Evolutionary conservation across 768 basidiomycete species (phyloP), one percentile per base, ranked within the genome.

Genomic region (Serendipita indica): DNA sequence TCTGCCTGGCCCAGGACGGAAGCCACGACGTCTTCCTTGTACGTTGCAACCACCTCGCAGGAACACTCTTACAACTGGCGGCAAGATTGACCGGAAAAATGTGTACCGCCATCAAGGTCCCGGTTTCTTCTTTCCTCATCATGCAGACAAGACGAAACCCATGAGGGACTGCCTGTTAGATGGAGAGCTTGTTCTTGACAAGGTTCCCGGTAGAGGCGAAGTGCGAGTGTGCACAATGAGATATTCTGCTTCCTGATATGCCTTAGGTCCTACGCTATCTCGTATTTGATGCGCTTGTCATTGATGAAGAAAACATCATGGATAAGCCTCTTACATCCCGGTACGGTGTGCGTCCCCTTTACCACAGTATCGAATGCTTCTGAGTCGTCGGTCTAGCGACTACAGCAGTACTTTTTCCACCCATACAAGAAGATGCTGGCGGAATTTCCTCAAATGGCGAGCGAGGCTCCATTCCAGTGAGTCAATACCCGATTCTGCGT

Each of bases 31-130:
- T 86, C 2, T 96, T 81, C 71, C 75, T 97, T 28, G 96, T 94
- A 63, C 63, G 85, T 71, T 57, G 34, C 58, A 60, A 25, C 35
- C 32, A 5, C 37, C 43, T 57, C 33, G 60, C 30, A 14, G 6
- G 39, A 22, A n/a, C 28, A 10, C 14, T 28, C 34, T 39, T 7
- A 49, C 22, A 25, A 14, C 45, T 6, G 30, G 12, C 22, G 32
- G 35, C 10, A 66, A 99, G 94, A 88, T 98, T 66, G 94, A 99
- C 76, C 82, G 96, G 60, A 90, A 93, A 67, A 93, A 98, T 66
- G 71, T 75, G 1, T 98, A 91, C 69, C 84, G 86, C 61, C 69
- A 79, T n/a, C 49, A 54, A 65, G 71, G 91, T 5, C 66, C 71
- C 13, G 89, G 89, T 2, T 74, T 97, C 37, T 89, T 78, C 72